Evolutionary conservation across 78 protist species (phyloP), one percentile per base, ranked within the genome.

Genomic region (Dictyostelium intermedium): DNA sequence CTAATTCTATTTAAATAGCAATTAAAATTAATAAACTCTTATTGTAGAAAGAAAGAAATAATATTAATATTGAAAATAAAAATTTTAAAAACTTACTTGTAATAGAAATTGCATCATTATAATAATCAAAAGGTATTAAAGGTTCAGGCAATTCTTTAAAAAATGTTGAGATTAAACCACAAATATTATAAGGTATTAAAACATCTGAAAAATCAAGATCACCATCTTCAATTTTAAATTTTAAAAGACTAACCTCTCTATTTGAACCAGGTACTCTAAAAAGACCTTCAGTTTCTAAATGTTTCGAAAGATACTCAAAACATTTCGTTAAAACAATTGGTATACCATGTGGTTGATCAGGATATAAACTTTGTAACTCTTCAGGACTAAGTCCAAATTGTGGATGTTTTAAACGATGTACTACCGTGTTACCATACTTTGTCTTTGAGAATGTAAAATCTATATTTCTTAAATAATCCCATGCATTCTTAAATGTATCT

Each of bases 131-230:
- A 69, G 94, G 94, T 27, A 89, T 89, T 34, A 89, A 47, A 5
- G 94, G 94, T 35, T 89, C 87, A 16, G 94, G 94, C 16, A 89
- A 39, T 50, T 89, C 87, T 80, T 80, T 89, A 27, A 89, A 80
- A 80, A 89, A 89, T 43, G 87, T 80, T 23, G 94, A 89, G 35
- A 89, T 66, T n/a, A 89, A 80, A 81, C 94, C 94, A 89, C 94
- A 89, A 18, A 89, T 80, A 89, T 77, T 76, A 47, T 89, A 89
- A 27, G 94, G 94, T 27, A 79, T 89, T 27, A 50, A 47, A 9
- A 80, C 94, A 18, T n/a, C 82, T n/a, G 32, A 16, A 23, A 89
- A 89, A 50, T 66, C 37, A 6, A 89, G 35, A 35, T 89, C 94
- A 23, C 94, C 94, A 89, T 89, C 94, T 39, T 89, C 94, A 27